A percentile compares a stretch with the other conserved stretches of the same genome.
These are phyloP conservation scores for Symbiodinium pilosum DNA, from an alignment of 73 alveolate genomes.

Conservation along the genomic window DNA sequence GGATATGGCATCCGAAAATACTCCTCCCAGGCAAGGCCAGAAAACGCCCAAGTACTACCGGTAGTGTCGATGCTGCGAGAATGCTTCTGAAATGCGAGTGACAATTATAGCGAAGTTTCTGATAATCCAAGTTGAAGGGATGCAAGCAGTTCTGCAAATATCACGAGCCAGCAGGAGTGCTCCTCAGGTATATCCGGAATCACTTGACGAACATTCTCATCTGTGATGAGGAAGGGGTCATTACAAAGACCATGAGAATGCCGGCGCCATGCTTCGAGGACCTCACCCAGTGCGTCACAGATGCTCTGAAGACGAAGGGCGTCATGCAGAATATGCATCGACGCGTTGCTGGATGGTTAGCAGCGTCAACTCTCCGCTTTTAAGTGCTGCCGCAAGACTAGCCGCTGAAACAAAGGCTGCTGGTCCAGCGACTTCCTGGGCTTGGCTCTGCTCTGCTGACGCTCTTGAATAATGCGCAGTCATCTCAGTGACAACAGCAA, in stretches of 20 bases:
- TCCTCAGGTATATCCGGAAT: conserved; percentile 85
- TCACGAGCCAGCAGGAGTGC: too few species aligned
- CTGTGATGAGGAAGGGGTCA: conserved; percentile 82
- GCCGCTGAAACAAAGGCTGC: conserved; percentile 3
- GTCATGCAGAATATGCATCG: too few species aligned
- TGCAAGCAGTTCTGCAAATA: too few species aligned
- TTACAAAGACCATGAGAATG: conserved; percentile 64
- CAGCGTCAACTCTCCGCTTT: too few species aligned
- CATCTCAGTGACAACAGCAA: background rate
- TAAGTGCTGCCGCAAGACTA: background rate
- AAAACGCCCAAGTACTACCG: too few species aligned
- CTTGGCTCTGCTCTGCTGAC: too few species aligned
- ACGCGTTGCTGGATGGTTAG: too few species aligned
- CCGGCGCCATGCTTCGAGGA: conserved; percentile 89
- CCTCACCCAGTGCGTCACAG: background rate
- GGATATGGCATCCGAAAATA: conserved; percentile 71
- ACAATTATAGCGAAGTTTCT: too few species aligned
- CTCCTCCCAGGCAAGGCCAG: conserved; percentile 22
- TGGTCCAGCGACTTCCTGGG: background rate
- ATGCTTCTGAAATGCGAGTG: too few species aligned
- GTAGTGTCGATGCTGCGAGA: too few species aligned
- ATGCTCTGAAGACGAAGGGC: too few species aligned
- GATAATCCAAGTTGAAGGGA: too few species aligned
- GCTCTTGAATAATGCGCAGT: background rate
- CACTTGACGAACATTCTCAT: conserved; percentile 61